A percentile compares a stretch with the other conserved stretches of the same genome.
Evolutionary conservation across 2,329 filamentous ascomycete genomes (phyloP).

Genomic region (Xylaria sp.): DNA sequence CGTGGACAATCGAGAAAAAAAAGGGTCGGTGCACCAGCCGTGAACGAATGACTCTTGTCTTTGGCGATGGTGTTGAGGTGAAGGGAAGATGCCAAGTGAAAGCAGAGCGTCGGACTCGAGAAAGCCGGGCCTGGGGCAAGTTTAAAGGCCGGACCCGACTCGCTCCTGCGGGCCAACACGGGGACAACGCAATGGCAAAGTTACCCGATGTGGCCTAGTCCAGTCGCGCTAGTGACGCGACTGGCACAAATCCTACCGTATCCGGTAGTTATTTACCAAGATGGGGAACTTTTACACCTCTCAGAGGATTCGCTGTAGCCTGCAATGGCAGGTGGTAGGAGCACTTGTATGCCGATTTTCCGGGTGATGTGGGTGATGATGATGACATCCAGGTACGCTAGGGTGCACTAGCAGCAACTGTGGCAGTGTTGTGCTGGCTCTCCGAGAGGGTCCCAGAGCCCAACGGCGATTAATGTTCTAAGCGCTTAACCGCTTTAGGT

Average conservation of each 20-base stretch:
- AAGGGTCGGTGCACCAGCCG: background rate
- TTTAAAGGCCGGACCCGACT: background rate
- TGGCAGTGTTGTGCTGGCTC: background rate
- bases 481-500: background rate
- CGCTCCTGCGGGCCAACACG: background rate
- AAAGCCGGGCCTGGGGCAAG: background rate
- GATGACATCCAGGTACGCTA: background rate
- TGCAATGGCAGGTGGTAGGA: background rate
- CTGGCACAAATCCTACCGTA: too few species aligned
- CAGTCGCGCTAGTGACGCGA: too few species aligned
- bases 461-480: background rate
- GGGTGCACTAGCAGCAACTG: background rate
- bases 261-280: too few species aligned
- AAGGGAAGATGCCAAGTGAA: background rate
- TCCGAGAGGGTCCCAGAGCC: background rate
- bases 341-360: background rate
- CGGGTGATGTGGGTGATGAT: background rate
- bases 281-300: too few species aligned
- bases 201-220: too few species aligned
- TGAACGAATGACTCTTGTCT: background rate
- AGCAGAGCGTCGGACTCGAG: background rate
- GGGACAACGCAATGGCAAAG: background rate
- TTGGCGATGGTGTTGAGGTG: background rate
- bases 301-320: too few species aligned
- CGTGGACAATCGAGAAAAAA: background rate